phyloP scores from a whole-genome alignment of 129 eudicot species.

The Logfia minima region DNA sequence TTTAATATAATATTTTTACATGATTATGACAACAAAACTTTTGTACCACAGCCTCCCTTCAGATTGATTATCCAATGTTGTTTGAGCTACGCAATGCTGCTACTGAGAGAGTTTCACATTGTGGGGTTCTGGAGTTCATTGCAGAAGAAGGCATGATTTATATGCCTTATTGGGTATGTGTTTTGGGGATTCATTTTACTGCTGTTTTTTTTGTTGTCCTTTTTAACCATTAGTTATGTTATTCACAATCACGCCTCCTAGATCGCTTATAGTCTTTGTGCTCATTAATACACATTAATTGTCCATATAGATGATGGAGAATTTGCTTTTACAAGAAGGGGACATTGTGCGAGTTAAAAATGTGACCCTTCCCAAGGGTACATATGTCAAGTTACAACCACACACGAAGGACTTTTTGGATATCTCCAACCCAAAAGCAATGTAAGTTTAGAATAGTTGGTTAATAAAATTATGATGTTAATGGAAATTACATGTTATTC shows the following conservation, averaged over 20 bases:
- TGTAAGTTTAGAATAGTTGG: slow-evolving; percentile 14
- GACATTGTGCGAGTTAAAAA: slow-evolving; percentile 74
- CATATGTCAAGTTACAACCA: slow-evolving; percentile 86
- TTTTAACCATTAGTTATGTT: background rate
- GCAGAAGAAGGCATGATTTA: slow-evolving; percentile 97
- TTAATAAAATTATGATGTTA: background rate
- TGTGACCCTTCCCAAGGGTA: slow-evolving; percentile 90
- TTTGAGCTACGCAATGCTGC: slow-evolving; percentile 74
- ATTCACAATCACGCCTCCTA: background rate
- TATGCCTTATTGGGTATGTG: slow-evolving; percentile 91
- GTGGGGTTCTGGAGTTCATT: slow-evolving; percentile 89
- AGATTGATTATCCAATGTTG: slow-evolving; percentile 89
- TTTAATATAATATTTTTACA: background rate
- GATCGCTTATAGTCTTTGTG: background rate
- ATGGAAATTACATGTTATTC: background rate
- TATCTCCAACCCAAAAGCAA: slow-evolving; percentile 89
- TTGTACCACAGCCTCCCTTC: slow-evolving; percentile 63
- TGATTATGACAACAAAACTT: background rate
- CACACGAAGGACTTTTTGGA: slow-evolving; percentile 91
- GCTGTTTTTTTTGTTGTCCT: background rate
- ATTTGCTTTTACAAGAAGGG: slow-evolving; percentile 86
- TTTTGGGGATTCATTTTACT: background rate
- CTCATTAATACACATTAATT: background rate
- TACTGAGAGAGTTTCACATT: slow-evolving; percentile 65
- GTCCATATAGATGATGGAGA: slow-evolving; percentile 80